Conservation (phyloP, 2,329 filamentous ascomycete species). For the Paecilomyces niveus region DNA sequence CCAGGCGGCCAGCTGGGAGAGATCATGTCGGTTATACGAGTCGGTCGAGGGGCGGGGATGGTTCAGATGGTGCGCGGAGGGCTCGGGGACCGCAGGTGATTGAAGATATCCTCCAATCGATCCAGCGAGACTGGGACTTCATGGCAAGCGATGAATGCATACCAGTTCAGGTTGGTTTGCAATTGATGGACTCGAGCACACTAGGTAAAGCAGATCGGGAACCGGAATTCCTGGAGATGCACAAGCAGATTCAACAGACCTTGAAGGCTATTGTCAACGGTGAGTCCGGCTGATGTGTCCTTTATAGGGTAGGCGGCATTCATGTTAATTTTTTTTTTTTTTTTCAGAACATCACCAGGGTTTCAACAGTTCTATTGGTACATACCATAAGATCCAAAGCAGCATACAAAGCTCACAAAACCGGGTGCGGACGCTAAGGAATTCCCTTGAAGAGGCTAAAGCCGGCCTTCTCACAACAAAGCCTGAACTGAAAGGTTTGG, state of each 20-base stretch:
- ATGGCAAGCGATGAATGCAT: conserved; percentile 86
- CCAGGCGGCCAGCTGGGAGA: conserved; percentile 17
- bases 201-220: conserved; percentile 87
- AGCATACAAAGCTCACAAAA: conserved; percentile 86
- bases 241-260: conserved; percentile 83
- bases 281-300: conserved; percentile 16
- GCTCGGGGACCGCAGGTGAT: conserved; percentile 25
- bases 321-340: conserved; percentile 7
- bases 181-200: conserved; percentile 89
- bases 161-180: conserved; percentile 88
- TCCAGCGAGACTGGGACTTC: conserved; percentile 82
- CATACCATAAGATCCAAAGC: conserved; percentile 95
- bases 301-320: neutral
- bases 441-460: conserved; percentile 75
- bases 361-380: conserved; percentile 98
- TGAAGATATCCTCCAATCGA: conserved; percentile 65
- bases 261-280: conserved; percentile 88
- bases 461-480: conserved; percentile 75
- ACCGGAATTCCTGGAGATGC: conserved; percentile 72
- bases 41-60: conserved; percentile 15
- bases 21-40: conserved; percentile 17
- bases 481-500: conserved; percentile 84
- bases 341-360: conserved; percentile 83
- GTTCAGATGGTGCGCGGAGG: conserved; percentile 11
- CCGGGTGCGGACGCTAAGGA: conserved; percentile 73